Evolutionary conservation across 2,329 filamentous ascomycete genomes (phyloP), one percentile per base, ranked within the genome.

Genomic region (Hymenoscyphus infarciens): DNA sequence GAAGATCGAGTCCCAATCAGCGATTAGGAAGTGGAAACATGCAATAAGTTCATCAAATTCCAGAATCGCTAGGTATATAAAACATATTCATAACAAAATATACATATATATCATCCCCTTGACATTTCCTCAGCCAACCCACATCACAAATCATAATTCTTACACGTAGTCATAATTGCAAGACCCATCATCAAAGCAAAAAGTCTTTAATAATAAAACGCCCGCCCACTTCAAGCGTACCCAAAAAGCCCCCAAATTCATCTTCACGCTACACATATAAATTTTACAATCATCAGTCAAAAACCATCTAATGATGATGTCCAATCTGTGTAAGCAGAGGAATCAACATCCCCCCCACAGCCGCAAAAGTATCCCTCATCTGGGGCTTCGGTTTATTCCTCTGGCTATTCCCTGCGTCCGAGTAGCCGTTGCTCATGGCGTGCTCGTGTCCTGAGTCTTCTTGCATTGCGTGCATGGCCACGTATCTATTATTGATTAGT

Each of bases 391-490:
- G 77, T 61, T 82, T 76, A 73, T 83, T 83, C 63, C 81, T 78
- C 71, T 83, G 80, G 49, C 77, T 70, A 39, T 74, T 62, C 16
- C 74, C 70, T 2, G 77, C 77, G 22, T 87, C 84, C 6, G 78
- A 71, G 71, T 85, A 86, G 59, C 86, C 82, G 65, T 87, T 86
- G 39, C 76, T 72, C 5, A 74, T 71, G 0, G 75, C 70, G 59
- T 79, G 76, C 8, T 69, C 66, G 33, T 82, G 77, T 1, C 77
- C 74, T 8, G 77, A 75, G 59, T 87, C 85, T 72, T 97, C 93
- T 74, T 96, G 91, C 92, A 98, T 97, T 0, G 93, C 92, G 74
- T 99, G 95, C 93, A 98, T 97, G 0, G 95, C 95, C 53, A 99
- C 95, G 73, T 98, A 97, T 70, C 92, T 96, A 66, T 15, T 57